A percentile compares a stretch with the other conserved stretches of the same genome.
These are phyloP conservation scores for Lactifluus hygrophoroides DNA, from an alignment of 768 basidiomycete species.

Conservation along the genomic window DNA sequence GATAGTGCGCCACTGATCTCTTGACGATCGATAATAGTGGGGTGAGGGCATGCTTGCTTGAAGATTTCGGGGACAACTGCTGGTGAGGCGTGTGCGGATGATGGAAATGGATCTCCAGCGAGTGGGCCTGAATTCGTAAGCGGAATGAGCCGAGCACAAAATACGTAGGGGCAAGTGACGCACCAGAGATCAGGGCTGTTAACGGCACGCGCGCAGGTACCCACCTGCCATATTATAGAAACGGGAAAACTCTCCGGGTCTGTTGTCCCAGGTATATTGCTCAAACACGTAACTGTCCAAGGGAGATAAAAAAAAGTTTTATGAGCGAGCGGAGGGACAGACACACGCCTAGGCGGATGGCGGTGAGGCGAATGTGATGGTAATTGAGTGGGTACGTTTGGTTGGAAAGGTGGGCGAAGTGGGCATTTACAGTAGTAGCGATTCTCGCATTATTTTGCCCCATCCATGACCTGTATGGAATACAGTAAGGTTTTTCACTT, in stretches of 20 bases:
- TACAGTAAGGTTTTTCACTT: too few relatives aligned
- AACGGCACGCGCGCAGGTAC: conserved; percentile 49
- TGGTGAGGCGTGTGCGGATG: conserved; percentile 27
- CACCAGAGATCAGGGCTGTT: too few relatives aligned
- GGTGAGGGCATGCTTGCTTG: conserved; percentile 33
- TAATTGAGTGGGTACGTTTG: too few relatives aligned
- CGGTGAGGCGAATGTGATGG: too few relatives aligned
- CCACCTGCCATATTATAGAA: conserved; percentile 40
- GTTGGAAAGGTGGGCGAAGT: too few relatives aligned
- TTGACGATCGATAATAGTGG: conserved; percentile 28
- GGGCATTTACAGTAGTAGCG: too few relatives aligned
- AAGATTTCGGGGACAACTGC: conserved; percentile 33
- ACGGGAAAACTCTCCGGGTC: conserved; percentile 30
- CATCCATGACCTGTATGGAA: too few relatives aligned
- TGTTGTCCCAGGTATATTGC: conserved; percentile 47
- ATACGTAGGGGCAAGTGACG: background rate
- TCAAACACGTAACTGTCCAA: conserved; percentile 40
- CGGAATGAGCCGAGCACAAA: background rate
- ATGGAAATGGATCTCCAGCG: too few relatives aligned
- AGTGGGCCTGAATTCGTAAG: conserved; percentile 28
- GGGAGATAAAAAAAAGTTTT: background rate
- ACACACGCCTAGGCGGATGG: too few relatives aligned
- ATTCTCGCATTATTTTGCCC: too few relatives aligned
- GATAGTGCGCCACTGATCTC: conserved; percentile 27
- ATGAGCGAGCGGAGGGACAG: too few relatives aligned